Evolutionary conservation across 139 green algal genomes (phyloP), one percentile per base, ranked within the genome.

Genomic region (Bryopsis sp.): DNA sequence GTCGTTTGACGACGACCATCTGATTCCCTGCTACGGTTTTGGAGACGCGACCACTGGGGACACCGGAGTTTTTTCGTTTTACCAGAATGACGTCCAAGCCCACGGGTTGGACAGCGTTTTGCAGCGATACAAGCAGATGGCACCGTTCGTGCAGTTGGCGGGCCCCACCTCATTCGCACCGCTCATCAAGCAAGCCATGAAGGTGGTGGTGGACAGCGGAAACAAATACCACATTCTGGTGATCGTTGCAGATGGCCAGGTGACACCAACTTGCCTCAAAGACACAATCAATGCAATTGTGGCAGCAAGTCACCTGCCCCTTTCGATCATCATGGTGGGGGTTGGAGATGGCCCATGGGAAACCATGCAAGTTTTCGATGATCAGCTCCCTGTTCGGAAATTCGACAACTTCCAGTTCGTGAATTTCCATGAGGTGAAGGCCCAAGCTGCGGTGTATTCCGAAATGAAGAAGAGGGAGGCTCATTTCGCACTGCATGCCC

Each of bases 211-310:
- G 31, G n/a, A 71, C 11, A 78, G 31, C 3, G 75, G 73, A 24
- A 48, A 64, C n/a, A 70, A 75, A 58, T 87, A 82, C 64, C 81
- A 89, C 63, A 85, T 89, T 60, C 76, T 88, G 58, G 38, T 88
- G 39, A 73, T 88, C 54, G 75, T 86, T 6, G 81, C 81, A 64
- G 81, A 86, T 47, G 81, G 81, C 0, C 81, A 86, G 73, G 76
- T 85, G 43, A 26, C 47, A 2, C 0, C 15, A 29, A 34, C 22
- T 58, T 29, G 38, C 47, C 59, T 71, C 67, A 19, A 72, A 48
- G 73, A 72, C 19, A 85, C 79, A 4, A 78, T 79, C 4, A n/a
- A 75, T 31, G 79, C 79, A 5, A 85, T 85, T 39, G 79, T 82
- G n/a, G 72, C 62, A 36, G 81, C 79, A 35, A 72, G 67, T 63